Evolutionary conservation across 768 basidiomycete species (phyloP), one percentile per base, ranked within the genome.

Genomic region (Mycena floridula): DNA sequence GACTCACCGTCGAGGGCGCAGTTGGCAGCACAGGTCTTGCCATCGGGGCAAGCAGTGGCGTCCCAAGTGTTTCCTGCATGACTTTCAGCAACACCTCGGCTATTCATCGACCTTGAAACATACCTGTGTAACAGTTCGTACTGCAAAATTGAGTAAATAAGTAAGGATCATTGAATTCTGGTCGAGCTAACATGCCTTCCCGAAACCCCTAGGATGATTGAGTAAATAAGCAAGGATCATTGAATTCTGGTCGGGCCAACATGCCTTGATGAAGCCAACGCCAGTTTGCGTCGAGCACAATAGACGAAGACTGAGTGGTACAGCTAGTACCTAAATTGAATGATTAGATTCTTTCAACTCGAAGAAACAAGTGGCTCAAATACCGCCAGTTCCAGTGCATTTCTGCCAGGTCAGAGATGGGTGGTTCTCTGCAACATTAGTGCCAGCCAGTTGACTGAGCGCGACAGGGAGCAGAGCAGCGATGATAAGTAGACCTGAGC

Each of bases 21-120:
- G 53, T 64, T 66, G 15, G 48, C 7, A 8, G 76, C 72, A 57
- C 77, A 79, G 42, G 72, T 73, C 3, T 54, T 55, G 20, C 64
- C 59, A 52, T 73, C 69, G 27, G 75, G 69, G 66, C 77, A 81
- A 38, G 77, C 58, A 11, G 70, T 63, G 7, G 64, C 48, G 61
- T 79, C 65, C 75, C 75, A 81, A 13, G 64, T 56, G 66, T 79
- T 77, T 26, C 77, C 77, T 49, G 71, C 76, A 66, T 79, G 78
- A 55, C 77, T 70, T n/a, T n/a, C n/a, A n/a, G n/a, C n/a, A n/a
- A n/a, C n/a, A n/a, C n/a, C n/a, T n/a, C n/a, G n/a, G n/a, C n/a
- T n/a, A n/a, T n/a, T n/a, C n/a, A n/a, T n/a, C n/a, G n/a, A n/a
- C n/a, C n/a, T n/a, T n/a, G n/a, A n/a, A n/a, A n/a, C n/a, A n/a